Percentiles rank a stretch among this genome's conserved stretches.
Evolutionary conservation across 495 filamentous ascomycete species (phyloP).

Genomic region (Trichoderma erinaceum): DNA sequence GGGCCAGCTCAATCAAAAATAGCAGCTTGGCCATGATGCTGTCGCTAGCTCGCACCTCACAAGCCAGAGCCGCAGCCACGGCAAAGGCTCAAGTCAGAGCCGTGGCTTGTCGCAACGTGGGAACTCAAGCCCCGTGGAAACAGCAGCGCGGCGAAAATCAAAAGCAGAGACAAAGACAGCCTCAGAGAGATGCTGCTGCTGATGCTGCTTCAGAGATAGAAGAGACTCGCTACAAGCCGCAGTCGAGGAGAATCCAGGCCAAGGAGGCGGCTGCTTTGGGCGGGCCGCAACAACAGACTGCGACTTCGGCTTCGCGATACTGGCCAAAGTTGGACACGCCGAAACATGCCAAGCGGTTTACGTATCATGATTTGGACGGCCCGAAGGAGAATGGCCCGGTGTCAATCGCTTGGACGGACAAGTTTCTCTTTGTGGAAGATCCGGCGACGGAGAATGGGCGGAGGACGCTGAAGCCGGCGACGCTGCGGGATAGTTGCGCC

Average conservation of each 20-base stretch:
- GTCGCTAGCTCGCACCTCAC: background rate
- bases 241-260: background rate
- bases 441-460: background rate
- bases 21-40: background rate
- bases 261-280: background rate
- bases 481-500: constrained; percentile 71
- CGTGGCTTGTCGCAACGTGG: background rate
- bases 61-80: background rate
- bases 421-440: constrained; percentile 1
- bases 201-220: too few relatives aligned
- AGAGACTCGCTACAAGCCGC: background rate
- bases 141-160: background rate
- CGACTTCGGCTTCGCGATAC: background rate
- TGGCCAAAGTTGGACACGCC: background rate
- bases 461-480: constrained; percentile 37
- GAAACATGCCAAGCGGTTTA: background rate
- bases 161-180: background rate
- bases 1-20: too few relatives aligned
- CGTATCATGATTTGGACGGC: background rate
- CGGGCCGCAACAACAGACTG: background rate
- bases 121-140: background rate
- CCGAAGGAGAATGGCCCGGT: background rate
- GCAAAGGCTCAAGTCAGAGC: background rate
- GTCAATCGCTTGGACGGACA: background rate
- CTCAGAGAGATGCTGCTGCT: background rate